These are phyloP conservation scores for Sugiyamaella valdiviana DNA, from an alignment of 805 yeast species.

Conservation along the genomic window DNA sequence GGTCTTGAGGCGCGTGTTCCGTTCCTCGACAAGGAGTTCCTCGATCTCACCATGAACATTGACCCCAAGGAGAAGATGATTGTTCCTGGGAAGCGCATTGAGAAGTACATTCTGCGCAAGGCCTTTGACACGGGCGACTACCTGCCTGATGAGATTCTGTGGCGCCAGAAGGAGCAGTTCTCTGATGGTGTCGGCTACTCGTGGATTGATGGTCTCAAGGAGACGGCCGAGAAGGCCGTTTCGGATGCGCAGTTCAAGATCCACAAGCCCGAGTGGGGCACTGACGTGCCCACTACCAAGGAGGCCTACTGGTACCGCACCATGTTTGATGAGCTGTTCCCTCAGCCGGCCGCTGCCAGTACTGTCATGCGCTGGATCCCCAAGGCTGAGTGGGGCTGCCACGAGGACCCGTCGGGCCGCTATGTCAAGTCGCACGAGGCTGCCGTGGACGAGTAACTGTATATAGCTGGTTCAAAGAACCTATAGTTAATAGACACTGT, in stretches of 20 bases:
- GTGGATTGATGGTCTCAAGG: constrained; percentile 98
- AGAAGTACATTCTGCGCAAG: constrained; percentile 93
- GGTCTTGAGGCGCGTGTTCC: constrained; percentile 99
- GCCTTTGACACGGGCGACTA: constrained; percentile 94
- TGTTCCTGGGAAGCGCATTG: constrained; percentile 55
- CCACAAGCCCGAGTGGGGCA: constrained; percentile 96
- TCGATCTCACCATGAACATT: constrained; percentile 89
- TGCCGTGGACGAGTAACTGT: constrained; percentile 9
- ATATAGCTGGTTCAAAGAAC: not conserved
- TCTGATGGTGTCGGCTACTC: constrained; percentile 99
- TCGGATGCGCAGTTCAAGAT: constrained; percentile 84
- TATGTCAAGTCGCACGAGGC: constrained; percentile 73
- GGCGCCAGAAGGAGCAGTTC: constrained; percentile 99
- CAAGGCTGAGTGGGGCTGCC: constrained; percentile 99
- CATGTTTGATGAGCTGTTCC: constrained; percentile 90
- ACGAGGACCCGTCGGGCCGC: constrained; percentile 98
- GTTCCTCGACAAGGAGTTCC: constrained; percentile 89
- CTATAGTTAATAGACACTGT: too few species aligned
- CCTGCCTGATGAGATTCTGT: constrained; percentile 91
- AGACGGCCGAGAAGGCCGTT: constrained; percentile 79
- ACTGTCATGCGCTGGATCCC: constrained; percentile 99
- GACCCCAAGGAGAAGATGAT: constrained; percentile 90
- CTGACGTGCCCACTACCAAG: constrained; percentile 90
- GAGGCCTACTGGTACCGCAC: constrained; percentile 99
- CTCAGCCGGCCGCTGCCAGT: constrained; percentile 82